Evolutionary conservation across 495 filamentous ascomycete species (phyloP).

Genomic region (Aspergillus campestris): DNA sequence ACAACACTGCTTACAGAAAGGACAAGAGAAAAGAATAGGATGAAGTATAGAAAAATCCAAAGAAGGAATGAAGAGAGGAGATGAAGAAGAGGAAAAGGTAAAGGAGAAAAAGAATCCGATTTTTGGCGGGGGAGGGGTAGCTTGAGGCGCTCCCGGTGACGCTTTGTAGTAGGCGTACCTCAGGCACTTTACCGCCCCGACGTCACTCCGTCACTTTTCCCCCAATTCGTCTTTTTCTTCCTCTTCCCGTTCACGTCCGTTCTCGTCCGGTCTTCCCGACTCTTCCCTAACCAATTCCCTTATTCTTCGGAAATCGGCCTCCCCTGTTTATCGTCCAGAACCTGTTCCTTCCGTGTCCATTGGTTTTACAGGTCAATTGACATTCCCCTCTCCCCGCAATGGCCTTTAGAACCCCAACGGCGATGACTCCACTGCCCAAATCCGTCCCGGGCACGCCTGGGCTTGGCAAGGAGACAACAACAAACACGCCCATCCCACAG

Average conservation of each 20-base stretch:
- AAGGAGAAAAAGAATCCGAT: background rate
- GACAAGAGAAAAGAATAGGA: background rate
- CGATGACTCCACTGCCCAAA: constrained; percentile 30
- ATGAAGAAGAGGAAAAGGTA: constrained; percentile 7
- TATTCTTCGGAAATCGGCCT: constrained; percentile 13
- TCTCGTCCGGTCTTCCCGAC: constrained; percentile 22
- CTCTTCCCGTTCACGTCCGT: constrained; percentile 1
- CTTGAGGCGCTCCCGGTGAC: constrained; percentile 24
- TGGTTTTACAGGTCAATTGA: background rate
- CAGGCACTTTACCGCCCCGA: constrained; percentile 12
- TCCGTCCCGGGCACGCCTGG: constrained; percentile 33
- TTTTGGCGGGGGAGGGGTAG: constrained; percentile 32
- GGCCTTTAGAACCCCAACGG: constrained; percentile 32
- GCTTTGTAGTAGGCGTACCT: constrained; percentile 20
- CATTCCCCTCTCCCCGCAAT: constrained; percentile 12
- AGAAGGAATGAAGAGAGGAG: constrained; percentile 12
- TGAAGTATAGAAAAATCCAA: constrained; percentile 14
- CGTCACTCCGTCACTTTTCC: constrained; percentile 20
- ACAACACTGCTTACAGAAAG: background rate
- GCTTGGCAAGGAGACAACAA: constrained; percentile 22
- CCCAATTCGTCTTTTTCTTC: background rate
- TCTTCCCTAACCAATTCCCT: constrained; percentile 32
- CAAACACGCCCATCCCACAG: constrained; percentile 2
- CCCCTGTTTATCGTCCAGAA: background rate
- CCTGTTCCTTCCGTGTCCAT: background rate